Evolutionary conservation across 2,329 filamentous ascomycete genomes (phyloP).

Genomic region (Colletotrichum sojae): DNA sequence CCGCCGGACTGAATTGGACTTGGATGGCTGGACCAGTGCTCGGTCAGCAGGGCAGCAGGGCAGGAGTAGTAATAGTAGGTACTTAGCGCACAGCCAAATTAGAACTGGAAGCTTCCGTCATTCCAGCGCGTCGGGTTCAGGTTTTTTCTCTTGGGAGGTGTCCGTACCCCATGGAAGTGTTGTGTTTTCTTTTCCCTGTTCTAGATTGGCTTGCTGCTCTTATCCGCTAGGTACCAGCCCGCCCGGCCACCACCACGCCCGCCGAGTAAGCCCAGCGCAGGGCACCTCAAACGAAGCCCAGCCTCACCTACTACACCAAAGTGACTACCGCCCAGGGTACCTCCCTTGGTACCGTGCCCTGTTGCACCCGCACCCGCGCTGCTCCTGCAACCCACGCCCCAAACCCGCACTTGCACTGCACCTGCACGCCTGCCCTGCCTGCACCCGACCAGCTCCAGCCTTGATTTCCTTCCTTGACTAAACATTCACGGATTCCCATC

Average conservation of each 20-base stretch:
- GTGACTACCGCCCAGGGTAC: conserved; percentile 9
- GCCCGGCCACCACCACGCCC: not conserved
- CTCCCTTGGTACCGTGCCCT: not conserved
- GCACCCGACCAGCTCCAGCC: conserved; percentile 12
- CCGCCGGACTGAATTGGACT: not conserved
- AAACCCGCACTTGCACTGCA: conserved; percentile 20
- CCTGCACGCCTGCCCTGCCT: not conserved
- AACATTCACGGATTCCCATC: conserved; percentile 16
- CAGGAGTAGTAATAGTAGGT: not conserved
- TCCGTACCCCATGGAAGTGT: too few relatives aligned
- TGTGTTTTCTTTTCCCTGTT: too few relatives aligned
- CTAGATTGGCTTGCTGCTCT: too few relatives aligned
- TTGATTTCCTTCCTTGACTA: conserved; percentile 18
- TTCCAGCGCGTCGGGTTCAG: conserved; percentile 15
- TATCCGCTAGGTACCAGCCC: not conserved
- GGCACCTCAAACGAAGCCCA: not conserved
- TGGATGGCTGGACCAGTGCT: conserved; percentile 17
- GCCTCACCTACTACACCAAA: not conserved
- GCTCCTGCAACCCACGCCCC: conserved; percentile 10
- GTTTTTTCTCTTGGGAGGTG: not conserved
- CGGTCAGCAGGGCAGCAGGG: conserved; percentile 32
- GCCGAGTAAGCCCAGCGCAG: not conserved
- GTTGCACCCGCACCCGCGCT: conserved; percentile 5
- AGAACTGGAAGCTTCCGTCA: conserved; percentile 40
- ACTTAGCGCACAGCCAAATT: conserved; percentile 11